Evolutionary conservation across 139 green algal genomes (phyloP).

Genomic region (Chlamydomonas eustigma): DNA sequence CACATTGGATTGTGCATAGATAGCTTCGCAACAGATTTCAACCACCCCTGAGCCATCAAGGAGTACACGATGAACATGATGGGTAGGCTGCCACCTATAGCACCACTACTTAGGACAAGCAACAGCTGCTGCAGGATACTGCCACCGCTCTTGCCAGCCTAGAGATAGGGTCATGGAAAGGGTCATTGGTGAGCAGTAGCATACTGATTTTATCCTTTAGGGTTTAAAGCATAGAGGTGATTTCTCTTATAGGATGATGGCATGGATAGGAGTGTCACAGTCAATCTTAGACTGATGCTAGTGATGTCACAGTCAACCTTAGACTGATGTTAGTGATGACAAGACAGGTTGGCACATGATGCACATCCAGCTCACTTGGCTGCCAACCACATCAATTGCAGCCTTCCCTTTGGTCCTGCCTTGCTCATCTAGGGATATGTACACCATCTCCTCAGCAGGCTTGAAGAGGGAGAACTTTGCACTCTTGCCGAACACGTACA

Average conservation of each 20-base stretch:
- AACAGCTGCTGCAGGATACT: conserved; percentile 52
- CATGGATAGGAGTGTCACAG: too few species aligned
- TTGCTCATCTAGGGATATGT: conserved; percentile 66
- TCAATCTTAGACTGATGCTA: too few species aligned
- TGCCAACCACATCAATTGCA: conserved; percentile 82
- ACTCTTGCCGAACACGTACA: conserved; percentile 78
- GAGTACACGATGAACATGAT: conserved; percentile 68
- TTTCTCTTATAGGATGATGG: background rate
- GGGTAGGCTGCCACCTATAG: conserved; percentile 62
- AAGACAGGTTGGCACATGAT: too few species aligned
- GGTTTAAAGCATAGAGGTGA: background rate
- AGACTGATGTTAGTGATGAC: too few species aligned
- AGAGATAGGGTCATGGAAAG: background rate
- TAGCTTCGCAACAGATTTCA: conserved; percentile 3
- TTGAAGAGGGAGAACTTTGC: conserved; percentile 95
- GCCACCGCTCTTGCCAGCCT: conserved; percentile 35
- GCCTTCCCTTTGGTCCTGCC: conserved; percentile 88
- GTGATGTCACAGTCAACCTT: too few species aligned
- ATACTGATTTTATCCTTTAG: too few species aligned
- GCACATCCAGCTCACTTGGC: conserved; percentile 24
- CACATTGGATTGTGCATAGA: background rate
- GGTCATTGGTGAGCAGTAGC: background rate
- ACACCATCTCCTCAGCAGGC: conserved; percentile 92
- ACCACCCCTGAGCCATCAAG: conserved; percentile 65
- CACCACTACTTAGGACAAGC: conserved; percentile 58